These are phyloP conservation scores for Dactylonectria macrodidyma DNA, from an alignment of 2,329 filamentous ascomycete genomes.

Conservation along the genomic window DNA sequence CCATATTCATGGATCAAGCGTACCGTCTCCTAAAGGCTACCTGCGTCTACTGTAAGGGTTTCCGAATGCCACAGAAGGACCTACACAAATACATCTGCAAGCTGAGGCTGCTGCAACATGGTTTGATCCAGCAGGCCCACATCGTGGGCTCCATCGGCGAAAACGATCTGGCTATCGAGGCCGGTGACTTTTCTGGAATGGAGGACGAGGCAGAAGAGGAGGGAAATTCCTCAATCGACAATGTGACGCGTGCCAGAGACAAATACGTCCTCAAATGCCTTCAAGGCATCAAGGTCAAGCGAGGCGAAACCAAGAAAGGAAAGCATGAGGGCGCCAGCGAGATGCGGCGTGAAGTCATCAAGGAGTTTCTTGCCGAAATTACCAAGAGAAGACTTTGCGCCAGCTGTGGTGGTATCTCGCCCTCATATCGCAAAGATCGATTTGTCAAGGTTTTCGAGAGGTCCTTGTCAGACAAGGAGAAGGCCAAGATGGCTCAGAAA, in stretches of 20 bases:
- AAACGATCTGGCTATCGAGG: constrained; percentile 56
- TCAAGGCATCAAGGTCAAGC: constrained; percentile 67
- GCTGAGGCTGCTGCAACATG: constrained; percentile 87
- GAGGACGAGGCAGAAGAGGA: constrained; percentile 76
- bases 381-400: constrained; percentile 79
- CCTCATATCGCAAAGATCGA: constrained; percentile 88
- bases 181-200: constrained; percentile 55
- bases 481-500: constrained; percentile 80
- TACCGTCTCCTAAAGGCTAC: constrained; percentile 87
- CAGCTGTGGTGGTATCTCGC: constrained; percentile 79
- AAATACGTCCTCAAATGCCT: constrained; percentile 83
- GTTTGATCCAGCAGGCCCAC: constrained; percentile 79
- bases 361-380: constrained; percentile 85
- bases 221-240: constrained; percentile 68
- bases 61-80: constrained; percentile 83
- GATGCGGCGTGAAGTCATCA: constrained; percentile 81
- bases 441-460: constrained; percentile 96
- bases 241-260: constrained; percentile 66
- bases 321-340: constrained; percentile 91
- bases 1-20: constrained; percentile 95
- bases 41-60: constrained; percentile 91
- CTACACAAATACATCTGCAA: constrained; percentile 88
- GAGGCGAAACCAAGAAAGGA: constrained; percentile 67
- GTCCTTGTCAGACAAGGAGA: constrained; percentile 80
- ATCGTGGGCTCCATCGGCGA: constrained; percentile 69